These are phyloP conservation scores for Moricandia moricandioides DNA, from an alignment of 345 rosid species.

Conservation along the genomic window DNA sequence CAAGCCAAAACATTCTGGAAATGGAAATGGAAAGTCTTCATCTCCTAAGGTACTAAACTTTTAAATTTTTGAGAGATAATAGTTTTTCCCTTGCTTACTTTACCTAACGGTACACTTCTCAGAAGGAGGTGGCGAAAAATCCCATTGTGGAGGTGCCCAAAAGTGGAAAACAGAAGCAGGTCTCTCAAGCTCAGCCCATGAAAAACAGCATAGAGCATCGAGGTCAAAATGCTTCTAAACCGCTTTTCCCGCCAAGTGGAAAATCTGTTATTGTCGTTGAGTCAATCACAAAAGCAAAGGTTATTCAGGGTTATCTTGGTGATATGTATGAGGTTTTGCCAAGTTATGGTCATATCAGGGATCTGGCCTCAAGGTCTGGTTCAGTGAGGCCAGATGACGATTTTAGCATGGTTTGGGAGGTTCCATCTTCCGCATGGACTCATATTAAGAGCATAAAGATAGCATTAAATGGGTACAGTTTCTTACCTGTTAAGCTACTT, in stretches of 20 bases:
- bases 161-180: conserved; percentile 31
- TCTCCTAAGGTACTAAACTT: conserved; percentile 44
- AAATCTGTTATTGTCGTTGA: conserved; percentile 94
- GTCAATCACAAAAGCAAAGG: conserved; percentile 86
- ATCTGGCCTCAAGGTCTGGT: conserved; percentile 94
- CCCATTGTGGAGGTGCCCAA: conserved; percentile 25
- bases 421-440: conserved; percentile 94
- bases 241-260: conserved; percentile 73
- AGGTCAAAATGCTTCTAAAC: conserved; percentile 46
- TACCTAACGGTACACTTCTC: conserved; percentile 40
- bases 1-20: conserved; percentile 31
- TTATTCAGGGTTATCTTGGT: conserved; percentile 92
- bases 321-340: conserved; percentile 88
- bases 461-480: conserved; percentile 69
- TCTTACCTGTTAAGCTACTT: conserved; percentile 19
- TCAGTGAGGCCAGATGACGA: conserved; percentile 97
- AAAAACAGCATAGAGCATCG: conserved; percentile 39
- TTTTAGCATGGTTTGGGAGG: conserved; percentile 99
- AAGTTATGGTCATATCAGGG: conserved; percentile 95
- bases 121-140: conserved; percentile 36
- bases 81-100: conserved; percentile 23
- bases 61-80: conserved; percentile 5
- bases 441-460: conserved; percentile 94
- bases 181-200: conserved; percentile 35
- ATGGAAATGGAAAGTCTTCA: conserved; percentile 28